Conservation (phyloP, 257 asterid species). For the Nicotiana paniculata region DNA sequence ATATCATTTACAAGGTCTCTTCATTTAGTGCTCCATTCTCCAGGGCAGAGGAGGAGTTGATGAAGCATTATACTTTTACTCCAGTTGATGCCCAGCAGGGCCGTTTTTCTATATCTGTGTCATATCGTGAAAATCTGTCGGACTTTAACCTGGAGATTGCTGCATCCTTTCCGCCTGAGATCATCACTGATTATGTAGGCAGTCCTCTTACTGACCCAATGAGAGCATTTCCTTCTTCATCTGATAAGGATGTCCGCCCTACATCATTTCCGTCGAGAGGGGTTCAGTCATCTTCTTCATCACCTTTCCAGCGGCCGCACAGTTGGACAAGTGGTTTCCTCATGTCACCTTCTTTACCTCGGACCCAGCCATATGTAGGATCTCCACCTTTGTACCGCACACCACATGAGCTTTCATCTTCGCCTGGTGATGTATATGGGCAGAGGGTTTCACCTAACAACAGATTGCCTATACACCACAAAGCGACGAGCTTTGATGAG, state of each 20-base stretch:
- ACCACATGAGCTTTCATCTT: conserved; percentile 52
- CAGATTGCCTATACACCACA: conserved; percentile 42
- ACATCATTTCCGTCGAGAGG: conserved; percentile 50
- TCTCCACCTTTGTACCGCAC: conserved; percentile 67
- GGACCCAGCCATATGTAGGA: conserved; percentile 46
- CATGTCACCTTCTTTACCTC: conserved; percentile 42
- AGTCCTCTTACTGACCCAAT: conserved; percentile 84
- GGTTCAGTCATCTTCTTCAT: conserved; percentile 37
- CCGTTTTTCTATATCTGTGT: conserved; percentile 65
- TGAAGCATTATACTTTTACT: conserved; percentile 62
- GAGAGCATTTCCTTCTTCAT: conserved; percentile 58
- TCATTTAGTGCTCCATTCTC: conserved; percentile 72
- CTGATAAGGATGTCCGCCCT: conserved; percentile 36
- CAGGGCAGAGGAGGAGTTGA: conserved; percentile 60
- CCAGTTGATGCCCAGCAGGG: conserved; percentile 90
- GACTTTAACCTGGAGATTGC: conserved; percentile 62
- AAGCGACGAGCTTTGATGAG: conserved; percentile 39
- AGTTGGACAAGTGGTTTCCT: conserved; percentile 96
- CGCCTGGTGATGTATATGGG: conserved; percentile 44
- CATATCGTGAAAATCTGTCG: conserved; percentile 69
- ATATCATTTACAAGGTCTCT: conserved; percentile 75
- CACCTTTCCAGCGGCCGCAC: conserved; percentile 74
- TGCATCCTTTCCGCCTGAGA: conserved; percentile 71
- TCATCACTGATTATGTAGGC: conserved; percentile 87
- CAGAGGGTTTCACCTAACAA: conserved; percentile 38